Conservation (phyloP, 257 asterid species). For the Paraleonurus japonicus region DNA sequence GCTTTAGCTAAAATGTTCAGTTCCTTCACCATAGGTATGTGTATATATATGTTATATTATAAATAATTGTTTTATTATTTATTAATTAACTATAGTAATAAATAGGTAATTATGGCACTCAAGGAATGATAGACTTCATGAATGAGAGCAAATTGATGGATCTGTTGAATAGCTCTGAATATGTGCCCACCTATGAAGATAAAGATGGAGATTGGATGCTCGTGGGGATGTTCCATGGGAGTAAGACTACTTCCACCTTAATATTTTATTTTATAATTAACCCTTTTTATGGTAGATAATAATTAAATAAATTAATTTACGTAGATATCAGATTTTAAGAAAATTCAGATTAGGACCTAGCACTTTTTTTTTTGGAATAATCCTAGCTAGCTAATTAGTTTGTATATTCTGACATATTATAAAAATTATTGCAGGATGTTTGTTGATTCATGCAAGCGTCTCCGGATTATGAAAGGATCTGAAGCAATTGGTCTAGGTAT, state of each 20-base stretch:
- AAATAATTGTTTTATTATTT: too few relatives aligned
- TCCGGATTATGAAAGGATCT: conserved; percentile 56
- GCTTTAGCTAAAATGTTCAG: conserved; percentile 47
- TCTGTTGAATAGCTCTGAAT: conserved; percentile 37
- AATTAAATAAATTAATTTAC: not conserved
- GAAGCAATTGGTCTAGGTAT: conserved; percentile 59
- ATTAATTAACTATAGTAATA: not conserved
- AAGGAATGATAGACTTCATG: conserved; percentile 46
- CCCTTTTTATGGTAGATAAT: not conserved
- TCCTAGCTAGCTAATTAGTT: not conserved
- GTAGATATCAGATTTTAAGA: not conserved
- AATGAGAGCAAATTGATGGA: conserved; percentile 41
- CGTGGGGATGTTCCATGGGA: conserved; percentile 53
- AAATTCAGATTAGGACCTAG: not conserved
- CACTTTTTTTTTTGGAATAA: not conserved
- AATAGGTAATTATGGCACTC: conserved; percentile 36
- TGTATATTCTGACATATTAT: not conserved
- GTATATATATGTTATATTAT: not conserved
- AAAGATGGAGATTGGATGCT: conserved; percentile 55
- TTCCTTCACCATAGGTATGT: conserved; percentile 44
- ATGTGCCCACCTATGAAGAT: conserved; percentile 44
- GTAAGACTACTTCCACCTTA: conserved; percentile 21
- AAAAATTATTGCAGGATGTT: conserved; percentile 42
- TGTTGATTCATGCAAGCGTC: conserved; percentile 59
- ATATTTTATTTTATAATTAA: not conserved